Evolutionary conservation across 768 basidiomycete species (phyloP).

Genomic region (Mycena chlorophos): DNA sequence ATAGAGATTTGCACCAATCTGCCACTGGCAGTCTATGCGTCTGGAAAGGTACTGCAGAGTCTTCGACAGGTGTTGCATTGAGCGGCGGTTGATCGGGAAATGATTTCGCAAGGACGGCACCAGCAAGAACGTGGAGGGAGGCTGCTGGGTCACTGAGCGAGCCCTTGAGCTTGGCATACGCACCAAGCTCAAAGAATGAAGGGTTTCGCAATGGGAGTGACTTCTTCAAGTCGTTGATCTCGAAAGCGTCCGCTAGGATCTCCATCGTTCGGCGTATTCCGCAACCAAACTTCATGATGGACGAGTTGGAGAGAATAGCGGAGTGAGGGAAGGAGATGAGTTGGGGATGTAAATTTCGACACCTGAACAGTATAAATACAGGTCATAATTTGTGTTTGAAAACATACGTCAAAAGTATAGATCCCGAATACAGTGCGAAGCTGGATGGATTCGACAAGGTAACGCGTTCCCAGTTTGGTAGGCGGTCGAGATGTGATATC

Average conservation of each 20-base stretch:
- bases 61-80: not conserved
- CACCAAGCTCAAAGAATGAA: conserved; percentile 1
- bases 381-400: not conserved
- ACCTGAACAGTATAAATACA: conserved; percentile 1
- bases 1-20: not conserved
- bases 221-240: not conserved
- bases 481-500: too few species aligned
- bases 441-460: too few species aligned
- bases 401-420: not conserved
- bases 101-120: not conserved
- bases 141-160: not conserved
- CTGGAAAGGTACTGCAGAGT: not conserved
- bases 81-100: not conserved
- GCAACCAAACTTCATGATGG: conserved; percentile 2
- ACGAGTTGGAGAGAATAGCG: conserved; percentile 2
- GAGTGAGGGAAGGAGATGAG: conserved; percentile 8
- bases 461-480: too few species aligned
- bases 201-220: not conserved
- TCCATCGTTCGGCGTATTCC: not conserved
- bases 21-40: conserved; percentile 7
- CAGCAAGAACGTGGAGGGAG: conserved; percentile 5
- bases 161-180: conserved; percentile 3
- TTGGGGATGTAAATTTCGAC: not conserved
- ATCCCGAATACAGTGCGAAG: too few species aligned
- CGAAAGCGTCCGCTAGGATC: not conserved